These are phyloP conservation scores for Mallotus repandus DNA, from an alignment of 441 rosid species.

Conservation along the genomic window DNA sequence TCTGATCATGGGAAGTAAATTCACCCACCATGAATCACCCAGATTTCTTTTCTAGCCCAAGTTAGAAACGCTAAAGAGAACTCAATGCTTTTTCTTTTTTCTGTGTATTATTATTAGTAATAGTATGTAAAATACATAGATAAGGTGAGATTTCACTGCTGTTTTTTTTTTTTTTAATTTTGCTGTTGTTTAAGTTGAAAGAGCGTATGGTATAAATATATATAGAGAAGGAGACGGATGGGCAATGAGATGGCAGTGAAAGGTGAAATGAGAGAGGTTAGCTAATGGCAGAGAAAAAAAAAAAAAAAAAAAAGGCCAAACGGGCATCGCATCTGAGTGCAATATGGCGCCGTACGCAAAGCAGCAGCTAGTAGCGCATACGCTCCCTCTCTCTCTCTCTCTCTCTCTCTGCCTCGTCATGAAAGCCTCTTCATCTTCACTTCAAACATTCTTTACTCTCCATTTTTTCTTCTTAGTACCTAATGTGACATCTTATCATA, in stretches of 20 bases:
- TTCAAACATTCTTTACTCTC: slow-evolving; percentile 9
- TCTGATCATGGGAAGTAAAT: slow-evolving; percentile 14
- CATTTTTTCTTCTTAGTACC: not conserved
- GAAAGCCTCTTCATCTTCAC: slow-evolving; percentile 9
- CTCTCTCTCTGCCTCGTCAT: slow-evolving; percentile 24
- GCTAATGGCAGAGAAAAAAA: not conserved
- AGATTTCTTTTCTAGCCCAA: slow-evolving; percentile 8
- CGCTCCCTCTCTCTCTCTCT: not conserved
- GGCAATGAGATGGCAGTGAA: slow-evolving; percentile 3
- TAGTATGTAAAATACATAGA: not conserved
- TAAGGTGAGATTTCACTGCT: slow-evolving; percentile 4
- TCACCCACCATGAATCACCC: not conserved
- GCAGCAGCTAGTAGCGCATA: not conserved
- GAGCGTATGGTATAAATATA: slow-evolving; percentile 6
- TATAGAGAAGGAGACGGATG: slow-evolving; percentile 11
- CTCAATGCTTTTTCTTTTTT: not conserved
- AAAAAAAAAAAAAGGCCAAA: not conserved
- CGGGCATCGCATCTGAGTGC: not conserved
- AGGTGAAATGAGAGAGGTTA: not conserved
- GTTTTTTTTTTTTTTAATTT: not conserved
- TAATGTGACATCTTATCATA: not conserved
- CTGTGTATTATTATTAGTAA: too few species aligned
- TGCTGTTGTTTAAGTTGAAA: slow-evolving; percentile 8
- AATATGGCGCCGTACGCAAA: slow-evolving; percentile 14
- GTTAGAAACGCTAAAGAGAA: not conserved